Evolutionary conservation across 2,329 filamentous ascomycete species (phyloP), one percentile per base, ranked within the genome.

Genomic region (Arthrobotrys iridis): DNA sequence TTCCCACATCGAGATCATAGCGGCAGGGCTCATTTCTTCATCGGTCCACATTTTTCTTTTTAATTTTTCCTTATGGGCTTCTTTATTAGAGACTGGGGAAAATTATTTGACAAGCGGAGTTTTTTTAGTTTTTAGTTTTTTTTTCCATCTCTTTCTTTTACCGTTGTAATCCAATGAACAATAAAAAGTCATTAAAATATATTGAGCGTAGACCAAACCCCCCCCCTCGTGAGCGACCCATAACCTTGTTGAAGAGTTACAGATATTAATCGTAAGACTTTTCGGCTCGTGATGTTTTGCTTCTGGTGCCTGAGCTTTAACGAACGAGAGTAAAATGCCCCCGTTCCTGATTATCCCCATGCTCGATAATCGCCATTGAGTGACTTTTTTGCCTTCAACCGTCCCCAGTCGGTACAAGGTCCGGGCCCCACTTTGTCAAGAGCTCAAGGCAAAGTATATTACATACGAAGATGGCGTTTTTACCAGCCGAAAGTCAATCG

Each of bases 41-140:
- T 67, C 55, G n/a, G 20, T 20, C 46, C 33, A 35, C 40, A 48
- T 55, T 58, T 64, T 62, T 35, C 67, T 15, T 57, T 63, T 72
- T 74, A 24, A 15, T 30, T 37, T 57, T 62, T 74, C 62, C 52
- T 66, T 73, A 60, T 59, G 68, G 70, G 70, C 50, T 48, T 59
- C 43, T 62, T 35, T 66, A 59, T 74, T 75, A 75, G 57, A 75
- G 70, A 75, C 55, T 30, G 46, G 70, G 62, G 37, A 64, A 75
- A 75, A 48, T 43, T 75, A 75, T 63, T 40, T 43, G 57, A 75
- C 57, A 58, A 75, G 70, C 70, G 70, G 70, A 75, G 70, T 74
- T 67, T 57, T 50, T 57, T 26, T 62, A n/a, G n/a, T 45, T 58
- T 58, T 55, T 45, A n/a, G 5, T 66, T 55, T 57, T 41, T 15